A percentile compares a stretch with the other conserved stretches of the same genome.
These are phyloP conservation scores for Leishmania turanica DNA, from an alignment of 208 protist genomes.

Conservation along the genomic window DNA sequence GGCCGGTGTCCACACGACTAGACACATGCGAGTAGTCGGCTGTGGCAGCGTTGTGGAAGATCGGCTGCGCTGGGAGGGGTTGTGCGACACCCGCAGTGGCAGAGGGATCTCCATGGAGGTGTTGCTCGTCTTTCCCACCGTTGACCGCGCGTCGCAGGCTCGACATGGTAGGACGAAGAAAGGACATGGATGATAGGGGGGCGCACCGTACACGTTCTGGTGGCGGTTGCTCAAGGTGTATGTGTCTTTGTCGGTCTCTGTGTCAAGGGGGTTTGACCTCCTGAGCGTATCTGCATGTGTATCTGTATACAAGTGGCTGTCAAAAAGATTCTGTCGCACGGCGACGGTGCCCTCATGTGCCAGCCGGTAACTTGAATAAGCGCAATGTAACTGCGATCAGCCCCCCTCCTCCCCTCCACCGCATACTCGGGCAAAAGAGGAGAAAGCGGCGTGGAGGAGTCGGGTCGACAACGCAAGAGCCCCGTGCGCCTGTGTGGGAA, in stretches of 20 bases:
- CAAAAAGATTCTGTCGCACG: not conserved
- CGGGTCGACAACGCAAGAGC: not conserved
- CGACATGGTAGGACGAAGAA: conserved; percentile 41
- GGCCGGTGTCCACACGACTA: conserved; percentile 31
- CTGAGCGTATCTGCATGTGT: not conserved
- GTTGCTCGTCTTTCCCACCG: conserved; percentile 10
- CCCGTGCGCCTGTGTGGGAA: not conserved
- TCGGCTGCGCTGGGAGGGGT: not conserved
- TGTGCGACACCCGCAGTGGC: conserved; percentile 1
- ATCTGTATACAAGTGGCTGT: not conserved
- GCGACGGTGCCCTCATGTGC: not conserved
- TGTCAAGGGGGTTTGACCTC: not conserved
- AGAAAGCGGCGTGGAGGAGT: not conserved
- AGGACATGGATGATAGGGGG: conserved; percentile 34
- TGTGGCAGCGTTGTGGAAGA: not conserved
- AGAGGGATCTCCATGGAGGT: conserved; percentile 2
- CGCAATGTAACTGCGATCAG: not conserved
- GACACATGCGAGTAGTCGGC: conserved; percentile 26
- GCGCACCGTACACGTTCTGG: not conserved
- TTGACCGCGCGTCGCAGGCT: conserved; percentile 40
- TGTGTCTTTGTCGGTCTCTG: not conserved
- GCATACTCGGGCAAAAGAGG: not conserved
- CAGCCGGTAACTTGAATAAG: not conserved
- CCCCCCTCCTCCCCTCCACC: not conserved
- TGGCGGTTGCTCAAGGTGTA: conserved; percentile 1